Base-by-base conservation (phyloP, 495 filamentous ascomycete genomes). In the Xylaria sp. region DNA sequence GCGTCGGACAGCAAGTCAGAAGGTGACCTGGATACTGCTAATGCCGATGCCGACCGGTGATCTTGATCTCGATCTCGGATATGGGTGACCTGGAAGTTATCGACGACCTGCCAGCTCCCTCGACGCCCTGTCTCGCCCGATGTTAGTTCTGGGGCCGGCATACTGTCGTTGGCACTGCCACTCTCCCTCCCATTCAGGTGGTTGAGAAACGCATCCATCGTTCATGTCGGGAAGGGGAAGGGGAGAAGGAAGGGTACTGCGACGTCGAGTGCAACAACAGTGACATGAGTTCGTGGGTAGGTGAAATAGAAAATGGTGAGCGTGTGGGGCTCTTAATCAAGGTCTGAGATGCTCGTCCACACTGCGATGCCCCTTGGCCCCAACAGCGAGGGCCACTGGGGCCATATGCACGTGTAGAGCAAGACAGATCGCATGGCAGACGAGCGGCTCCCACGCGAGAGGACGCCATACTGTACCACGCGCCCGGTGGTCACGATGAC, bases 1-100 rank as follows among this genome's bases (percentile, higher is more conserved):
- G 85, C 85, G 66, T 84, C 84, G 21, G 80, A 80, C 15, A 87
- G 67, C 67, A 88, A 72, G 6, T 84, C 84, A 73, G 79, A 80
- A 52, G 79, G 77, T 15, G 80, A 81, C 72, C 74, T 81, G 5
- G 74, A 76, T 35, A 76, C 71, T 14, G 77, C 75, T 6, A 75
- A 72, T 62, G 66, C 19, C 66, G 66, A 68, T 15, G 52, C n/a
- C 12, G 58, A 50, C 69, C 75, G 78, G 52, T 76, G 76, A 15
- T 75, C 67, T 58, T 71, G 77, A 17, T 84, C 83, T 50, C 85
- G 77, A 17, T 84, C 83, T 50, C 85, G 83, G 48, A 73, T 21
- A 43, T 85, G 80, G 15, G 80, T 79, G 50, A 83, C 80, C 65
- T 78, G 77, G 70, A 76, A 40, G 37, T 77, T 71, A 62, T 77